A percentile compares a stretch with the other conserved stretches of the same genome.
phyloP scores from a whole-genome alignment of 352 stramenopile genomes.

The Globisporangium sylvaticum region DNA sequence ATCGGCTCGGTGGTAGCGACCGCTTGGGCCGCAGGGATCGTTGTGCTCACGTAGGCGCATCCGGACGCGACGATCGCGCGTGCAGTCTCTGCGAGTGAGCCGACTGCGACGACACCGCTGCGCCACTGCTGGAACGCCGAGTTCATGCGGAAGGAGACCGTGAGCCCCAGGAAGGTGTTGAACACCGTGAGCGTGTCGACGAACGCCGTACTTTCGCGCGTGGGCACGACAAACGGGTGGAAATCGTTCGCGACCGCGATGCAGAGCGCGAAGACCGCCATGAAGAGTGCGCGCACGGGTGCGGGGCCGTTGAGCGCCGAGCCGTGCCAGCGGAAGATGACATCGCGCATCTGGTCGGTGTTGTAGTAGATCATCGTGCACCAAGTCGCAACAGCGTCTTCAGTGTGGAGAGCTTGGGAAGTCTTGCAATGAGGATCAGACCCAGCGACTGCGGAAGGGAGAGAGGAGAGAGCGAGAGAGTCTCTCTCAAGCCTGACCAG shows the following conservation, averaged over 20 bases:
- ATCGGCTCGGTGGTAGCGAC: slow-evolving; percentile 3
- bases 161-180: slow-evolving; percentile 81
- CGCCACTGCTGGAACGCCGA: slow-evolving; percentile 80
- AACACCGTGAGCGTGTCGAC: slow-evolving; percentile 81
- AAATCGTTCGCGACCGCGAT: slow-evolving; percentile 49
- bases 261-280: slow-evolving; percentile 57
- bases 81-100: slow-evolving; percentile 53
- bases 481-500: not conserved
- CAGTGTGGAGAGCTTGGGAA: not conserved
- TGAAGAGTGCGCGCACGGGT: slow-evolving; percentile 52
- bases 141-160: slow-evolving; percentile 78
- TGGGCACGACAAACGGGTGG: slow-evolving; percentile 62
- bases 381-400: not conserved
- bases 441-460: not conserved
- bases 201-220: slow-evolving; percentile 65
- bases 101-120: slow-evolving; percentile 58
- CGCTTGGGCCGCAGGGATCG: slow-evolving; percentile 22
- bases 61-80: slow-evolving; percentile 68
- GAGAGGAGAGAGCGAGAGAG: not conserved
- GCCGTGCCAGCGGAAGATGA: slow-evolving; percentile 68
- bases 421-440: not conserved
- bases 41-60: slow-evolving; percentile 60
- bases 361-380: slow-evolving; percentile 79
- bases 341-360: slow-evolving; percentile 45
- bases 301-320: slow-evolving; percentile 72